Percentiles rank a stretch among this genome's conserved stretches.
phyloP scores from a whole-genome alignment of 1,284 basidiomycete genomes.

The Sanghuangporus baumii region DNA sequence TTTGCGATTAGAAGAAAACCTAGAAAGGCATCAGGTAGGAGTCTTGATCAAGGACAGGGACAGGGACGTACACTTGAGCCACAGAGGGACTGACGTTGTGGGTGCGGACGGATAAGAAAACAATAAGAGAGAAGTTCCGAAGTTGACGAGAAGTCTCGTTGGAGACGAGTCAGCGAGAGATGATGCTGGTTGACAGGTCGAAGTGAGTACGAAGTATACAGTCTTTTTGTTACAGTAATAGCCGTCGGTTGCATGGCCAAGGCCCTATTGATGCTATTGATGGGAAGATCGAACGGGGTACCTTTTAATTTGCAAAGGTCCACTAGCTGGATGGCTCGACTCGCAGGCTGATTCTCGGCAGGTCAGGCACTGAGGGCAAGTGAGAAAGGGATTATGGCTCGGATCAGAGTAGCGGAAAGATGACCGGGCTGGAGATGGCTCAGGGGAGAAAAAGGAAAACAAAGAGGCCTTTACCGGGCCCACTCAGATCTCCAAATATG shows the following conservation, averaged over 20 bases:
- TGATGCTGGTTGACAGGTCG: background rate
- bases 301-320: background rate
- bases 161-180: background rate
- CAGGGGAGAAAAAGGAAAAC: background rate
- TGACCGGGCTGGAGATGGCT: no score
- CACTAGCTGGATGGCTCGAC: background rate
- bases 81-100: background rate
- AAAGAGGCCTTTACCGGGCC: background rate
- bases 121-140: background rate
- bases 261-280: background rate
- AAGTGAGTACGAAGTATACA: background rate
- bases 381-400: background rate
- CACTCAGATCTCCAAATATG: background rate
- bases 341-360: background rate
- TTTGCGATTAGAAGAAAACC: background rate
- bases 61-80: background rate
- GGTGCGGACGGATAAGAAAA: background rate
- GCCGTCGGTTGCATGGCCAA: background rate
- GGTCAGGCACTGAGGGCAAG: background rate
- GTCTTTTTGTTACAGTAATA: background rate
- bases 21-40: no score
- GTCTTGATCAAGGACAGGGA: background rate
- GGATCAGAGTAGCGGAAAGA: background rate
- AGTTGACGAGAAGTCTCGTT: background rate
- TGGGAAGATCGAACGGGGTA: background rate